Evolutionary conservation across 306 rosid species (phyloP).

Genomic region (Pterocarpus santalinus): DNA sequence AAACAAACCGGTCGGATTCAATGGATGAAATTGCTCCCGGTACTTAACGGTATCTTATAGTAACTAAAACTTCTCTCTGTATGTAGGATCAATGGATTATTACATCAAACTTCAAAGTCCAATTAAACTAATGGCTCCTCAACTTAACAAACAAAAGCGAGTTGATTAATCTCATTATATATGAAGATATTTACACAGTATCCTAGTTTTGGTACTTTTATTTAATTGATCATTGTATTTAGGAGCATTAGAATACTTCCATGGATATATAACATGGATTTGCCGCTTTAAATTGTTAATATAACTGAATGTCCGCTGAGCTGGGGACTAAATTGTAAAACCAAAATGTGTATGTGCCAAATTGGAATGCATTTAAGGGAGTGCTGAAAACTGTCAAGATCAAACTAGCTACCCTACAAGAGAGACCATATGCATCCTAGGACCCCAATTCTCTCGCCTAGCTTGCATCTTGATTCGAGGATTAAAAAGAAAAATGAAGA

Average conservation of each 20-base stretch:
- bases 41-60: background rate
- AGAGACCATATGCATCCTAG: background rate
- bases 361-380: constrained; percentile 45
- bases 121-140: background rate
- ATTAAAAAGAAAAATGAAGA: background rate
- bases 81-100: background rate
- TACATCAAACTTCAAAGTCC: background rate
- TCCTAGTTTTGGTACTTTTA: too few relatives aligned
- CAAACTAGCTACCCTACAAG: constrained; percentile 33
- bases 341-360: constrained; percentile 19
- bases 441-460: background rate
- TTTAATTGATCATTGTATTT: background rate
- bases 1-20: background rate
- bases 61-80: background rate
- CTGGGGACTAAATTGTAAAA: background rate
- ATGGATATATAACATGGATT: background rate
- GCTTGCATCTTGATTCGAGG: background rate
- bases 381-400: constrained; percentile 46
- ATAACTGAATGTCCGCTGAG: background rate
- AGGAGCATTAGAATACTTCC: too few relatives aligned
- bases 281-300: background rate
- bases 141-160: too few relatives aligned
- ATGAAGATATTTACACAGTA: too few relatives aligned
- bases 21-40: constrained; percentile 13
- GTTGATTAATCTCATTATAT: too few relatives aligned